These are phyloP conservation scores for Tetrastigma voinierianum DNA, from an alignment of 164 flowering plant genomes.

Conservation along the genomic window DNA sequence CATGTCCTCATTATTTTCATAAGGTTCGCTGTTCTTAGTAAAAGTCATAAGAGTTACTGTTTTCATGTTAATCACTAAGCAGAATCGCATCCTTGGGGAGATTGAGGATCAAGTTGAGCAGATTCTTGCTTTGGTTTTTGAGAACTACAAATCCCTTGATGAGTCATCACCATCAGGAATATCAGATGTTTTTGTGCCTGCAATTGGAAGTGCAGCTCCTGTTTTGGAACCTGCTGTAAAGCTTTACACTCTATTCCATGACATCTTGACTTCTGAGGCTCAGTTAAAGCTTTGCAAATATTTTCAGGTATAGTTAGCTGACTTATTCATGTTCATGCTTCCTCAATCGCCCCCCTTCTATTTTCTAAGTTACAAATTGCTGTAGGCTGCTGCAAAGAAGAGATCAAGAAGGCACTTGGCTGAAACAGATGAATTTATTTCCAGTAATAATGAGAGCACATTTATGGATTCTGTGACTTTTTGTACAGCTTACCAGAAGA, in stretches of 20 bases:
- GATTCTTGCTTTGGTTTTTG: constrained; percentile 74
- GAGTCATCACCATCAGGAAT: constrained; percentile 77
- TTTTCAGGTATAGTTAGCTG: constrained; percentile 62
- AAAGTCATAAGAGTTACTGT: not conserved
- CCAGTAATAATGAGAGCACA: constrained; percentile 48
- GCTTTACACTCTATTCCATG: constrained; percentile 80
- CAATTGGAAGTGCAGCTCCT: constrained; percentile 81
- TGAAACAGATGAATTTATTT: constrained; percentile 87
- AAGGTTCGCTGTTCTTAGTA: too few species aligned
- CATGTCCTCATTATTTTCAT: too few species aligned
- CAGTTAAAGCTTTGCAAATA: constrained; percentile 67
- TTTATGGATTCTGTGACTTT: constrained; percentile 55
- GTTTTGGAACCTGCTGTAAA: constrained; percentile 81
- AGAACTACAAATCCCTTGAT: constrained; percentile 88
- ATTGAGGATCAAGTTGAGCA: constrained; percentile 80
- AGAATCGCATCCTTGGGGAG: constrained; percentile 92
- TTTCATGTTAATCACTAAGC: constrained; percentile 11
- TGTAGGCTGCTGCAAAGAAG: constrained; percentile 81
- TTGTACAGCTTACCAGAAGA: constrained; percentile 82
- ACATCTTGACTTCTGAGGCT: constrained; percentile 79
- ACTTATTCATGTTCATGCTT: not conserved
- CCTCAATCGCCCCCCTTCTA: too few species aligned
- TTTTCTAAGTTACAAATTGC: too few species aligned
- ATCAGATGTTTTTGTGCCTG: constrained; percentile 63
- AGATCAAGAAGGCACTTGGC: constrained; percentile 81